Base-by-base conservation (phyloP, 2,329 filamentous ascomycete genomes). In the Fusarium siculi region DNA sequence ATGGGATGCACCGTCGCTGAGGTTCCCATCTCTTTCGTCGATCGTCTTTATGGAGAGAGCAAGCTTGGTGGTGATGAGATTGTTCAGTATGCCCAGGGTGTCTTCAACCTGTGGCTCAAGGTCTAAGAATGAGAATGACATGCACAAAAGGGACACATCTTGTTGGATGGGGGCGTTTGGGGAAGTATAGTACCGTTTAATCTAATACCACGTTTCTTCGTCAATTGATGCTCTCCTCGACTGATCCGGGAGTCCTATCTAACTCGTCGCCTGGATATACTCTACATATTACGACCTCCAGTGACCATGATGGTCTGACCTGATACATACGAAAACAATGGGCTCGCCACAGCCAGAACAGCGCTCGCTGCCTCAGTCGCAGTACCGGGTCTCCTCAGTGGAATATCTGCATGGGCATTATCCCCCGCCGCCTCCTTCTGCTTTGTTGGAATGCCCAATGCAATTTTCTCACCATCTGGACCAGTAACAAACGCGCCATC, bases 11-110 rank as follows among this genome's bases (percentile, higher is more conserved):
- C 92, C 42, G 96, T 99, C 37, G 94, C 93, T 21, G 96, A 99
- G 87, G 96, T 97, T 69, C 96, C 96, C 18, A 99, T 99, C 76
- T 93, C 90, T 30, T 99, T 99, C 82, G 96, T 98, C 44, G 97
- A 99, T 82, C 91, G 96, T 64, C 84, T 99, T 52, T 99, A 97
- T 81, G 96, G 96, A 37, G 96, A 97, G 86, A 95, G 92, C 81
- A 99, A 98, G 88, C 87, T 99, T 59, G 95, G 96, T 30, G 94
- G 94, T 2, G 93, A 95, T 79, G 96, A 99, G 88, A 98, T 99
- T 84, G 93, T 97, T 63, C 94, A 98, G 84, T 99, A 98, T 82
- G 91, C 95, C 57, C 97, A 97, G 87, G 93, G 93, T 7, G 92
- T 96, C 42, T 82, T 95, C 72, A 90, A 85, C 72, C 83, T 96